A percentile compares a stretch with the other conserved stretches of the same genome.
Evolutionary conservation across 2,329 filamentous ascomycete genomes (phyloP).

Genomic region (Acarospora socialis): DNA sequence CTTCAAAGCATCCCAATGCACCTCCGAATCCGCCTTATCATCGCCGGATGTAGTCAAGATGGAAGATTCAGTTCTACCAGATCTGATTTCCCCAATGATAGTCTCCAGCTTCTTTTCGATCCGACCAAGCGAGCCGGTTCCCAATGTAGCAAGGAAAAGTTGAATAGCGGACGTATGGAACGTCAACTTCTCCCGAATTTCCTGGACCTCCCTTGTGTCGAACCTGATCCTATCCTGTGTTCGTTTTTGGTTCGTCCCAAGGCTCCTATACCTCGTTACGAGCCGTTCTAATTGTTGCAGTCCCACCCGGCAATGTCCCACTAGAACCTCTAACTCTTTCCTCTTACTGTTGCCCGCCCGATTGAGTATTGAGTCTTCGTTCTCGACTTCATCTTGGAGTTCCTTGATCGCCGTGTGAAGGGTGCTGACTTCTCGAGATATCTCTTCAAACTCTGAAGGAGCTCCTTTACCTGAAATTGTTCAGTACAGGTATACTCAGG

Average conservation of each 20-base stretch:
- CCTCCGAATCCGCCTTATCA: background rate
- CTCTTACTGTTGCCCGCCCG: background rate
- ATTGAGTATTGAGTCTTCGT: conserved; percentile 2
- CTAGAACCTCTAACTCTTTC: background rate
- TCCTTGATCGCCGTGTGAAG: conserved; percentile 1
- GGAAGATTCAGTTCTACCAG: background rate
- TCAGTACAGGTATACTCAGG: too few species aligned
- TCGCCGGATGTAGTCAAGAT: background rate
- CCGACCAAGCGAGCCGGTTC: background rate
- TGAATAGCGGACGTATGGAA: conserved; percentile 1
- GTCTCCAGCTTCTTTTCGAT: background rate
- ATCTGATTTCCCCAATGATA: background rate
- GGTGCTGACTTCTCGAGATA: background rate
- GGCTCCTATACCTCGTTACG: background rate
- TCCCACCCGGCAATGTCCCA: background rate
- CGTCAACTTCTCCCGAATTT: background rate
- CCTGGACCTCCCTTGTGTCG: background rate
- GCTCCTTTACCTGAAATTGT: too few species aligned
- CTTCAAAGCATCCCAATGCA: background rate
- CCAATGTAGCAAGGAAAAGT: background rate
- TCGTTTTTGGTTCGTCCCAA: background rate
- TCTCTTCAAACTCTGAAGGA: conserved; percentile 1
- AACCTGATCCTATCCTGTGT: background rate
- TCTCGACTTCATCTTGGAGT: conserved; percentile 1
- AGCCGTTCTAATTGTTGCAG: background rate